Evolutionary conservation across 495 filamentous ascomycete genomes (phyloP), one percentile per base, ranked within the genome.

Genomic region (Annulohypoxylon moriforme): DNA sequence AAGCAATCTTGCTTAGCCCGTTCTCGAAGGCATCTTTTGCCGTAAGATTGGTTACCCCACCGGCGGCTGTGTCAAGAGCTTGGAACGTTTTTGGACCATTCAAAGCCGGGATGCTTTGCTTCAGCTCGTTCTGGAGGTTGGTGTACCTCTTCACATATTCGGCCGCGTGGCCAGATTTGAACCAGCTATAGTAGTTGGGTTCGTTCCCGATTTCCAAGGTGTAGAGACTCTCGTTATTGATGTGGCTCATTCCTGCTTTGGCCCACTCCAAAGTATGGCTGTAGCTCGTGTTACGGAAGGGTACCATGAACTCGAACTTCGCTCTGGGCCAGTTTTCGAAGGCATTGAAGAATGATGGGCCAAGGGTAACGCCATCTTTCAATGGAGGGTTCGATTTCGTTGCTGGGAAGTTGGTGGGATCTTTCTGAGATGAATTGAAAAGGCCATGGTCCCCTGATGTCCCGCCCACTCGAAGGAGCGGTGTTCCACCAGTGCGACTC

Each of bases 201-300:
- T 70, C 67, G 40, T 70, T 65, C 11, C 67, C 67, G 38, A 64
- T 42, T 18, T 70, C 67, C 10, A 70, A 33, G 33, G 60, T 18
- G 27, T 47, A 64, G 2, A 59, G 50, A 16, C 44, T 66, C 8
- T 66, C 55, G 44, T 49, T 66, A 11, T 61, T 22, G 14, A 68
- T 68, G 2, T 36, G 8, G 6, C 18, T 7, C 36, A 68, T 44
- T 5, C 55, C 42, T 10, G 44, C 33, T 44, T 60, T 34, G 24
- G 64, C 64, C 64, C 55, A 68, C n/a, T 55, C 20, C 10, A 53
- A 31, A 33, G 18, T 64, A 20, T 64, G 31, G 49, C 60, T 64
- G 5, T 64, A 5, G 8, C n/a, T 42, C 14, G 49, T 44, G 31
- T 64, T 44, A n/a, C 11, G 14, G 18, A 55, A 64, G 0, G 60